phyloP scores from a whole-genome alignment of 2,329 filamentous ascomycete genomes.

The Sporothrix variecibatus region DNA sequence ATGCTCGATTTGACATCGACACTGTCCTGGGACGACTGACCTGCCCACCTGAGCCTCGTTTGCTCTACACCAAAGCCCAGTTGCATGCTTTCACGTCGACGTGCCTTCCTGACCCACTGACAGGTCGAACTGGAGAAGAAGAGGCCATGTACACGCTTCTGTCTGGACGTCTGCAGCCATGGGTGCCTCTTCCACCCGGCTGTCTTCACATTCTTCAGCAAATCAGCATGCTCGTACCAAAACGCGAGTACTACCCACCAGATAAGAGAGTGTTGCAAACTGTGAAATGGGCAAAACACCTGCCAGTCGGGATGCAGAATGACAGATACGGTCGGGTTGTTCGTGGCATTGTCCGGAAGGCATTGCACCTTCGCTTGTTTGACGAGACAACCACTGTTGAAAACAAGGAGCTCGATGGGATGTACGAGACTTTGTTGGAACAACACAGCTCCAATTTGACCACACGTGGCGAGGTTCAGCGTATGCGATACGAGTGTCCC shows the following conservation, averaged over 20 bases:
- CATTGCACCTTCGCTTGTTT: conserved; percentile 36
- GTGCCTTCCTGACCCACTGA: conserved; percentile 58
- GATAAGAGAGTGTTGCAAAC: conserved; percentile 40
- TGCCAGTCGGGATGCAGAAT: conserved; percentile 43
- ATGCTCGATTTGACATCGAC: conserved; percentile 57
- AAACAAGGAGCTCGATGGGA: neutral
- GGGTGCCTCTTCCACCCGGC: conserved; percentile 39
- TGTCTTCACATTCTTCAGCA: conserved; percentile 26
- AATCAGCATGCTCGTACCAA: conserved; percentile 38
- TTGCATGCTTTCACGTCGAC: conserved; percentile 64
- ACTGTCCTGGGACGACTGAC: conserved; percentile 55
- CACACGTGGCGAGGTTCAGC: conserved; percentile 25
- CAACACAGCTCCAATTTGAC: neutral
- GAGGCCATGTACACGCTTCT: conserved; percentile 55
- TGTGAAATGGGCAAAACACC: conserved; percentile 37
- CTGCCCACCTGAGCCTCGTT: conserved; percentile 56
- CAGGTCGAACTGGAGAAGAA: conserved; percentile 60
- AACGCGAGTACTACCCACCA: conserved; percentile 43
- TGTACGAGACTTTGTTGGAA: neutral
- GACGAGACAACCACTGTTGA: neutral
- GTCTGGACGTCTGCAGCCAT: conserved; percentile 55
- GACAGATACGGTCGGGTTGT: conserved; percentile 41
- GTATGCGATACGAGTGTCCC: conserved; percentile 25
- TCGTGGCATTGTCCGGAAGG: conserved; percentile 37
- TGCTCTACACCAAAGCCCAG: conserved; percentile 59